Base-by-base conservation (phyloP, 306 rosid genomes). In the Cucurbita ficifolia region DNA sequence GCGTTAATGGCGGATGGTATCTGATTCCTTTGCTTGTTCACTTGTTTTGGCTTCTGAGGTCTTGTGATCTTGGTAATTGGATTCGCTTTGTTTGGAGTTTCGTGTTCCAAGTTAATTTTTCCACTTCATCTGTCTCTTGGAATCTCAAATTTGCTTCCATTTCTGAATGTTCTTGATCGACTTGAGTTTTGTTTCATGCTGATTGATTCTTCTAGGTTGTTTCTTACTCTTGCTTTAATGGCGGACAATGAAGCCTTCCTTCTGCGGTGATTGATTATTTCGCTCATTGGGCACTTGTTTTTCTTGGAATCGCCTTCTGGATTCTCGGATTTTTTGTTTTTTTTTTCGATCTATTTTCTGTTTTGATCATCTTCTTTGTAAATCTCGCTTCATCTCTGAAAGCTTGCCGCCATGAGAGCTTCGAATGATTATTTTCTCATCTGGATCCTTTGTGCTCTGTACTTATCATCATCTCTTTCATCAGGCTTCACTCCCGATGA, bases 391-490 rank as follows among this genome's bases (percentile, higher is more conserved):
- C 54, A 1, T 76, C 46, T 35, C 29, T 29, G 59, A 12, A 40
- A 29, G 48, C 12, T 21, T n/a, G 50, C 62, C 36, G 70, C 51
- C 76, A 80, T 83, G 82, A 73, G 72, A 73, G 58, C 38, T 75
- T 76, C 50, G 53, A 79, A 46, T 21, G 7, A 39, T 46, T 19
- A 69, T 21, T 76, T 78, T 78, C 33, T 87, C 22, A 2, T 65
- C 45, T 58, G 81, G 76, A 72, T 82, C 80, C 76, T 70, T 29
- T 80, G 79, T 39, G 73, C 76, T 62, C 55, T 84, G 57, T 81
- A 40, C 46, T 78, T 80, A 16, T 21, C 70, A 18, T 21, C 76
- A n/a, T 74, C 81, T 60, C 79, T 76, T 78, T 86, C 86, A 33
- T 75, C 71, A 18, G 82, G 83, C 50, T 81, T 64, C 73, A 65